Evolutionary conservation across 2,329 filamentous ascomycete species (phyloP).

Genomic region (Fusarium xyrophilum): DNA sequence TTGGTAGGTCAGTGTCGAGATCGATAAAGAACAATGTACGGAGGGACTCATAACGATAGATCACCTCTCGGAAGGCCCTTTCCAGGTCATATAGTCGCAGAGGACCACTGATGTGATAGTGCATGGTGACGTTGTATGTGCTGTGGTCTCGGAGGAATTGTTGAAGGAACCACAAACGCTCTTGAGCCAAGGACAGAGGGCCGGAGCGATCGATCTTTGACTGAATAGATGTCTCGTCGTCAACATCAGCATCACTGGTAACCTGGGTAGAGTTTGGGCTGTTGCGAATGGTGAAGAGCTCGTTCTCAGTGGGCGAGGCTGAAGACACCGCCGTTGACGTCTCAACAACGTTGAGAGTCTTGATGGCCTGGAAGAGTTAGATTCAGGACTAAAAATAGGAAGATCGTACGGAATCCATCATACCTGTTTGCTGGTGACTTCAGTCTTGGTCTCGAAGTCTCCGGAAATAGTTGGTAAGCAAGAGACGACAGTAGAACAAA

Average conservation of each 20-base stretch:
- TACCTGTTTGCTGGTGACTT: conserved; percentile 1
- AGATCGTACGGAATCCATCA: rapidly evolving
- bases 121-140: conserved; percentile 2
- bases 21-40: conserved; percentile 8
- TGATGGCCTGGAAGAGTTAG: background rate
- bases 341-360: background rate
- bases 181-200: background rate
- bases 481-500: conserved; percentile 1
- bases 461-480: background rate
- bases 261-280: background rate
- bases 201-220: background rate
- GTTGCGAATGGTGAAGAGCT: background rate
- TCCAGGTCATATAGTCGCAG: background rate
- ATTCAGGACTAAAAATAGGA: background rate
- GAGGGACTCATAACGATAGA: conserved; percentile 1
- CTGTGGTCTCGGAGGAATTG: background rate
- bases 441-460: background rate
- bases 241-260: background rate
- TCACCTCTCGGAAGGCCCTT: conserved; percentile 1
- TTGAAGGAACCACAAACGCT: conserved; percentile 13
- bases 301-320: background rate
- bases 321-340: background rate
- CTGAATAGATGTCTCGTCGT: background rate
- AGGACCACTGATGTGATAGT: background rate
- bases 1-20: background rate